Base-by-base conservation (phyloP, 331 rosid genomes). In the Telfairia occidentalis region DNA sequence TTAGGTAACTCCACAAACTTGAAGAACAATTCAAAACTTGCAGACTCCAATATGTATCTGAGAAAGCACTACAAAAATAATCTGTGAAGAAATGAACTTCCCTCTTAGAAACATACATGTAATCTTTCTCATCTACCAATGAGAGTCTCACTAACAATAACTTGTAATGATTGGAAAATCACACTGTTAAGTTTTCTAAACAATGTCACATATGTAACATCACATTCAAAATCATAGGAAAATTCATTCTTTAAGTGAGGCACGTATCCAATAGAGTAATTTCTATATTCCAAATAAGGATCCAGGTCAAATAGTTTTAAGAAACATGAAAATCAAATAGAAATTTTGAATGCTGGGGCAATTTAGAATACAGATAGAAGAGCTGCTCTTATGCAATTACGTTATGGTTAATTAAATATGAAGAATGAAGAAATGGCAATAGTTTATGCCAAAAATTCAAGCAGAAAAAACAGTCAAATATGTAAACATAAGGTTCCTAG, bases 41-140 rank as follows among this genome's bases (percentile, higher is more conserved):
- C 87, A 49, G 99, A 87, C 88, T 95, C 96, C 93, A 95, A 80
- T 79, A 95, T 87, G 83, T 95, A 90, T 80, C 99, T 92, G 93
- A 80, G 88, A 84, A 87, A 80, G 61, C 81, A 85, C 73, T 78
- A 79, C 76, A 71, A 64, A 71, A 86, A 75, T 79, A 78, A 84
- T 72, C 43, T 19, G 80, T 80, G 83, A 77, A 81, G 75, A 79
- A 66, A 72, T 58, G 77, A 76, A 73, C 80, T 74, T 75, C 74
- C 57, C 49, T 70, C 72, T 73, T 34, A 71, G 69, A 28, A 42
- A 16, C 18, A 73, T 71, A 34, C 26, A 40, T 57, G 12, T 7
- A 2, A 29, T 9, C 48, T 52, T 73, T 35, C 59, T 29, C 43
- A n/a, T 70, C 75, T 29, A 46, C 26, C 24, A 46, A 15, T 1